phyloP scores from a whole-genome alignment of 1,139 yeast genomes.

The Yamadazyma triangularis region DNA sequence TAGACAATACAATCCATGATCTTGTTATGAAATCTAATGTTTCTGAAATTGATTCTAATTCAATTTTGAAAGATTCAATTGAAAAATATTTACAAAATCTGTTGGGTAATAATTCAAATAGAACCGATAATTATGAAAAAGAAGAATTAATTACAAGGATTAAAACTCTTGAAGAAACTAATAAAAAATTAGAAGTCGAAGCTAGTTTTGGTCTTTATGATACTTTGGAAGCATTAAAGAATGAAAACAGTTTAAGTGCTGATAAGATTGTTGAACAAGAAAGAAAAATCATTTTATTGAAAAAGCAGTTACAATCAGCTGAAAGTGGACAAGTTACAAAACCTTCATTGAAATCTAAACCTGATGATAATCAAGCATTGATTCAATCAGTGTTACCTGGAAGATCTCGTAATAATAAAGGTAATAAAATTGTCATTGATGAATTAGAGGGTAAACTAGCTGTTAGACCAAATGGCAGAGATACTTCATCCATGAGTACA shows the following conservation, averaged over 20 bases:
- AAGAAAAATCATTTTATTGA: slow-evolving; percentile 22
- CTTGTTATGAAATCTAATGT: slow-evolving; percentile 18
- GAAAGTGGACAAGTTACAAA: slow-evolving; percentile 14
- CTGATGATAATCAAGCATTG: slow-evolving; percentile 11
- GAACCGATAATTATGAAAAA: slow-evolving; percentile 17
- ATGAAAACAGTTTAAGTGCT: slow-evolving; percentile 13
- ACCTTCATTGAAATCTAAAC: slow-evolving; percentile 14
- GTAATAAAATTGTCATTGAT: slow-evolving; percentile 11
- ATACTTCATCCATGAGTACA: no score
- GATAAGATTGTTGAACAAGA: slow-evolving; percentile 24
- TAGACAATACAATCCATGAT: slow-evolving; percentile 31
- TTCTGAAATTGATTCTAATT: slow-evolving; percentile 18
- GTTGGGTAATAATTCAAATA: not conserved
- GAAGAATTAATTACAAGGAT: slow-evolving; percentile 20
- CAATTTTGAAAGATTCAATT: not conserved
- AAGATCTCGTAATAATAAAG: slow-evolving; percentile 1
- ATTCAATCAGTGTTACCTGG: slow-evolving; percentile 5
- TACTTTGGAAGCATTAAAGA: slow-evolving; percentile 8
- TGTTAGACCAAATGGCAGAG: no score
- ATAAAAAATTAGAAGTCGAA: slow-evolving; percentile 18
- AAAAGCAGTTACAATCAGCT: slow-evolving; percentile 10
- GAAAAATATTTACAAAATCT: slow-evolving; percentile 17
- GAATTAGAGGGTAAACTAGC: slow-evolving; percentile 11
- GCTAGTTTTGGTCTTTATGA: slow-evolving; percentile 15
- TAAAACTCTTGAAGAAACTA: slow-evolving; percentile 20